These are phyloP conservation scores for Kondoa subrosea DNA, from an alignment of 768 basidiomycete genomes.

Conservation along the genomic window DNA sequence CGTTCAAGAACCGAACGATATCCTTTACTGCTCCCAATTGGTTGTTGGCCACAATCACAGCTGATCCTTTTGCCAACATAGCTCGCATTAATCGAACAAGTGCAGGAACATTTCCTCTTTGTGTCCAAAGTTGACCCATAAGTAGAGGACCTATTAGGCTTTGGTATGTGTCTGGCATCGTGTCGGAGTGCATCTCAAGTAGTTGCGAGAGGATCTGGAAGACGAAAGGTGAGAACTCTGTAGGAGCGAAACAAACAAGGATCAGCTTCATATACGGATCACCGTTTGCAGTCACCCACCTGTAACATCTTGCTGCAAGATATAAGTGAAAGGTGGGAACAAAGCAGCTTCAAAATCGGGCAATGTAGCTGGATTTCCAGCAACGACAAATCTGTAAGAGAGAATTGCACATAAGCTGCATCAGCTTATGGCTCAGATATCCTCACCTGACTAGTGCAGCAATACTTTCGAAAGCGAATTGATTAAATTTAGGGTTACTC, in stretches of 20 bases:
- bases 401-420: neutral
- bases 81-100: constrained; percentile 74
- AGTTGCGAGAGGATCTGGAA: constrained; percentile 95
- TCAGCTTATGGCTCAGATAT: constrained; percentile 6
- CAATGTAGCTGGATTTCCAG: constrained; percentile 50
- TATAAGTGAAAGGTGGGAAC: constrained; percentile 70
- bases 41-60: constrained; percentile 48
- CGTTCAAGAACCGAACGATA: constrained; percentile 79
- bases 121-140: constrained; percentile 72
- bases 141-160: constrained; percentile 63
- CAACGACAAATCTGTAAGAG: constrained; percentile 53
- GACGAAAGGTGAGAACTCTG: constrained; percentile 92
- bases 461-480: constrained; percentile 90
- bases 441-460: constrained; percentile 72
- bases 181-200: constrained; percentile 55
- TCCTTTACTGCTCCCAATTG: constrained; percentile 67
- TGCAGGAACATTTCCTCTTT: constrained; percentile 85
- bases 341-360: constrained; percentile 59
- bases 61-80: constrained; percentile 55
- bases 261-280: neutral
- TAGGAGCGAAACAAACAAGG: constrained; percentile 1
- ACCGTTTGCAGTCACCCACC: constrained; percentile 40
- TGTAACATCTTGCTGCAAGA: constrained; percentile 81
- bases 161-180: constrained; percentile 59
- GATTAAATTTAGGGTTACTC: constrained; percentile 92